Evolutionary conservation across 495 filamentous ascomycete genomes (phyloP), one percentile per base, ranked within the genome.

Genomic region (Glonium stellatum): DNA sequence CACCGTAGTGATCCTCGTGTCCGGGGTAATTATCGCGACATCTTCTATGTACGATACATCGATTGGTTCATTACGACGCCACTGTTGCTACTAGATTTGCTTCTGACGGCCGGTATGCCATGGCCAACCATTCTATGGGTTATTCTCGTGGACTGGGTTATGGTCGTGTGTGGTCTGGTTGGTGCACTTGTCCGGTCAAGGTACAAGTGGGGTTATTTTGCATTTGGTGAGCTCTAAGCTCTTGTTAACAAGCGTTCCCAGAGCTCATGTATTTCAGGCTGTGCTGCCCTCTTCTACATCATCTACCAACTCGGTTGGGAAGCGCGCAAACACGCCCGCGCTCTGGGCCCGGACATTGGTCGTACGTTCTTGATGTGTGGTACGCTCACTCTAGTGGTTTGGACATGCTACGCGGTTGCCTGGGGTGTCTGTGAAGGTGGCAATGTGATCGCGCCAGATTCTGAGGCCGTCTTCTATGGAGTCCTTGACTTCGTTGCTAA

Each of bases 11-110:
- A 77, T 21, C 65, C 70, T 36, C 70, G 73, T 22, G 75, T 80
- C 4, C 46, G 63, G 10, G 79, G 79, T 10, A 63, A 69, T 4
- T 77, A 75, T 18, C 79, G 87, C 10, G 78, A 88, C 70, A 81
- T 90, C 66, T 89, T 88, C 70, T 90, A 85, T 59, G 84, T 82
- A 35, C 76, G 85, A 27, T 89, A 88, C 70, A 80, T 89, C 60
- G 80, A 87, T 68, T 86, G 84, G 83, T 69, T 76, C 41, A 75
- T 82, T 61, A 76, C 74, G 34, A 72, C 77, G 54, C 72, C 82
- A 50, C 71, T 85, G 15, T 71, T 88, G 0, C 74, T 84, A 8
- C 67, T 87, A 56, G 79, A 80, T 39, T 67, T 89, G 15, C 75
- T 87, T 53, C 73, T 90, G 18, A 79, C 83, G n/a, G 80, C 81